Conservation (phyloP, 2,329 filamentous ascomycete species). For the Xylaria arbuscula region DNA sequence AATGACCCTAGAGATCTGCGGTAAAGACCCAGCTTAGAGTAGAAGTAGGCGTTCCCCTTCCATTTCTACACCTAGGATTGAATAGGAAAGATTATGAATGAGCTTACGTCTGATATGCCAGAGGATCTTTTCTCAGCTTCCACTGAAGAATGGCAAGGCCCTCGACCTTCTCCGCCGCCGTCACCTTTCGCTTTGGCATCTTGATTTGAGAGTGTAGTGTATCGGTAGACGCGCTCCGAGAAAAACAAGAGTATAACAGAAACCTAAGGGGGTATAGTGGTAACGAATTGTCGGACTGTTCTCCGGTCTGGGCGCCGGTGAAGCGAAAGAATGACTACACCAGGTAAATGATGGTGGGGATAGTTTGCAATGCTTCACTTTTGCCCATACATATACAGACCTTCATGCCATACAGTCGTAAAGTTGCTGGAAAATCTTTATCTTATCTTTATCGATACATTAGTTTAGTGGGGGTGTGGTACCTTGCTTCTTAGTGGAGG, state of each 20-base stretch:
- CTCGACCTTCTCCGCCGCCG: slow-evolving; percentile 37
- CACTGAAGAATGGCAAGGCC: slow-evolving; percentile 38
- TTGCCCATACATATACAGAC: too few relatives aligned
- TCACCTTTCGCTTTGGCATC: slow-evolving; percentile 39
- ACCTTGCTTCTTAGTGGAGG: background rate
- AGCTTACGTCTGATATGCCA: slow-evolving; percentile 38
- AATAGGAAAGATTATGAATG: background rate
- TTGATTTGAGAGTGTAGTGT: slow-evolving; percentile 7
- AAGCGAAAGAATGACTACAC: slow-evolving; percentile 9
- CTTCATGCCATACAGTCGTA: slow-evolving; percentile 13
- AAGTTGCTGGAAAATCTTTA: slow-evolving; percentile 36
- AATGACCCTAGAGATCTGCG: background rate
- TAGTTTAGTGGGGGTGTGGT: too few relatives aligned
- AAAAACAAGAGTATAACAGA: background rate
- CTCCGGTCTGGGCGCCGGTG: background rate
- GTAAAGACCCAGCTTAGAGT: background rate
- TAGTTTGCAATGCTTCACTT: background rate
- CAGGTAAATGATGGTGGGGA: slow-evolving; percentile 6
- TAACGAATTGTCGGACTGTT: background rate
- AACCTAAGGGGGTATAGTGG: background rate
- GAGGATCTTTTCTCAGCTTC: slow-evolving; percentile 39
- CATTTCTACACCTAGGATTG: background rate
- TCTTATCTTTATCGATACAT: slow-evolving; percentile 40
- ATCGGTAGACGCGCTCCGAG: background rate
- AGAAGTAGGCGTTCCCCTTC: background rate